Evolutionary conservation across 2,329 filamentous ascomycete species (phyloP).

Genomic region (Aspergillus costaricaensis): DNA sequence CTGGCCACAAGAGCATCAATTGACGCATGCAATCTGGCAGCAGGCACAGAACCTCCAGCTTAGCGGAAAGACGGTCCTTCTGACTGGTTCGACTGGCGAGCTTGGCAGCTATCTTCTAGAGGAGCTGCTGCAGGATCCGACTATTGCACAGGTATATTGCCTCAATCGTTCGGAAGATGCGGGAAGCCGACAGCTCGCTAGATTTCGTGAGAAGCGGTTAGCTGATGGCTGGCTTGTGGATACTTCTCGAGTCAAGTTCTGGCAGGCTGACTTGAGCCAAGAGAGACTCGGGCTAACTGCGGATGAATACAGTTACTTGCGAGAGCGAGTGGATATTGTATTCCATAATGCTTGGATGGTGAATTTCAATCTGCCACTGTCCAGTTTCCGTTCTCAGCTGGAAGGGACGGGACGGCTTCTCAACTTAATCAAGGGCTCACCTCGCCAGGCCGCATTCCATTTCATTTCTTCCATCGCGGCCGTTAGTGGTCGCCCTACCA

Average conservation of each 20-base stretch:
- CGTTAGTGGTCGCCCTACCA: background rate
- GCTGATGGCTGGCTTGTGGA: background rate
- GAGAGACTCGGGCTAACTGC: background rate
- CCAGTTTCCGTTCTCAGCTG: background rate
- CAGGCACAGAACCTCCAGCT: background rate
- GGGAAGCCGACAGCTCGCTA: background rate
- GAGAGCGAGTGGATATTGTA: background rate
- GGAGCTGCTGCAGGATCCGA: background rate
- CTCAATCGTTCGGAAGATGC: background rate
- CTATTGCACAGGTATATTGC: conserved; percentile 6
- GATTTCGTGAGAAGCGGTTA: background rate
- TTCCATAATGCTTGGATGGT: background rate
- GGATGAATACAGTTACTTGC: background rate
- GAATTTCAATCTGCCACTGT: background rate
- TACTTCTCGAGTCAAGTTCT: background rate
- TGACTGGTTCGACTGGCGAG: conserved; percentile 10
- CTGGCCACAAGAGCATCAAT: background rate
- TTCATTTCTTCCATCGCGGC: conserved; percentile 10
- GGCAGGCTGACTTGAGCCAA: background rate
- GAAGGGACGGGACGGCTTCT: background rate
- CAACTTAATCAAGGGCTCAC: background rate
- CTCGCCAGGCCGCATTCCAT: background rate
- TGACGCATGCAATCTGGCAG: background rate
- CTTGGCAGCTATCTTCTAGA: conserved; percentile 7
- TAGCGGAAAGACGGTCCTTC: background rate